Base-by-base conservation (phyloP, 2,329 filamentous ascomycete species). In the Talaromyces amestolkiae region DNA sequence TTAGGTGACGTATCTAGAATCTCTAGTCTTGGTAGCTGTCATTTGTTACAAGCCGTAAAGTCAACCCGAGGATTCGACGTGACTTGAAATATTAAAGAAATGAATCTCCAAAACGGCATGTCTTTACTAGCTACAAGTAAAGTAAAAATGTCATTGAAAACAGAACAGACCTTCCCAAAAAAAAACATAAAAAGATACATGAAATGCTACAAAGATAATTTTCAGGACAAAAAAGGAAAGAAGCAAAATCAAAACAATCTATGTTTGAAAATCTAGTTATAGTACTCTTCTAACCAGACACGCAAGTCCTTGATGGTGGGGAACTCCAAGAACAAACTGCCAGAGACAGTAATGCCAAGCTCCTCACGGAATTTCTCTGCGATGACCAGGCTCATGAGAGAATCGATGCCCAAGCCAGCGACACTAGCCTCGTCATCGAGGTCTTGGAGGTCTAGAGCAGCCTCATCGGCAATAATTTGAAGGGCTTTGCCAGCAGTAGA, bases 261-360 rank as follows among this genome's bases (percentile, higher is more conserved):
- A 47, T 47, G 22, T 24, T 27, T 27, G 3, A 13, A 84, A 59
- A 84, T 84, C 3, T 66, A 69, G 0, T 84, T 86, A 24, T 47
- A 47, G 45, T 24, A 47, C 13, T 58, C 53, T 24, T 58, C 53
- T 19, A 58, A 39, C 53, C 53, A 58, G 19, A 35, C 35, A 33
- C 35, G 33, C 58, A 61, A 31, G 15, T 39, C 58, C 24, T 31
- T 41, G 17, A 61, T n/a, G 22, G 58, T 61, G 15, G 58, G 33
- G 39, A 35, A 61, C n/a, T 61, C 35, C 65, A 17, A 58, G 60
- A 61, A 61, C 24, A 45, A 37, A 35, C 31, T 37, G 35, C 33
- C 24, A 19, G 33, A 45, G 19, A 77, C 67, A 27, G 73, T 70
- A 1, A 78, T 63, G 3, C 68, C 70, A 24, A 79, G 69, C 58